Conservation (phyloP, 305 asterid species). For the Ajuga reptans region DNA sequence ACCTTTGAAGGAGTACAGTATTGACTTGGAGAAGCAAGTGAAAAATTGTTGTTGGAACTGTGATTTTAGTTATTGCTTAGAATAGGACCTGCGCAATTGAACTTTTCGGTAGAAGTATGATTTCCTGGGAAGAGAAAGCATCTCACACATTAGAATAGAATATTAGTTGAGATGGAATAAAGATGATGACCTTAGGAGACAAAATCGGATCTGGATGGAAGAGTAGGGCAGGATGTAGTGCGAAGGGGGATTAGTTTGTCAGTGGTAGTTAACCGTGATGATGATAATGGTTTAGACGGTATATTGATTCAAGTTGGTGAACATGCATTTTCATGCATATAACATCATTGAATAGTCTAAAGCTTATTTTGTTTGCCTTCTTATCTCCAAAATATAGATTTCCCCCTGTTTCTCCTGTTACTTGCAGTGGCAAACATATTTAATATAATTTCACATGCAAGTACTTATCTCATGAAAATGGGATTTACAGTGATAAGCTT, state of each 20-base stretch:
- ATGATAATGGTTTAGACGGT: background rate
- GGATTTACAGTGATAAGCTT: background rate
- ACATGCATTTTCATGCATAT: background rate
- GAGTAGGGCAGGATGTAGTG: background rate
- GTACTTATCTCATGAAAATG: background rate
- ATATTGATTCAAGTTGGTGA: background rate
- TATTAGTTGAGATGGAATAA: background rate
- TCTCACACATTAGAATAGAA: background rate
- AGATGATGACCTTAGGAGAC: background rate
- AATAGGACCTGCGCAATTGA: background rate
- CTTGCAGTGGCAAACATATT: background rate
- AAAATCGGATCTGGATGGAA: slow-evolving; percentile 4
- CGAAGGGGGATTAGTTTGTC: background rate
- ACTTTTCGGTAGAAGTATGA: background rate
- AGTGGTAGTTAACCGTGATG: background rate
- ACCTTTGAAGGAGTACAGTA: background rate
- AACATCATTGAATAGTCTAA: background rate
- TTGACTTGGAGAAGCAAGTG: background rate
- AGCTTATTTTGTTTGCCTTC: background rate
- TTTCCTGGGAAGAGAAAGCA: background rate
- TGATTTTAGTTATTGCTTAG: background rate
- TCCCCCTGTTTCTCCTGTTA: too few species aligned
- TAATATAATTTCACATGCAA: background rate
- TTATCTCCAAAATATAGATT: too few species aligned
- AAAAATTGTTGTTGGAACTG: background rate